These are phyloP conservation scores for Backusella circina DNA, from an alignment of 192 early-diverging fungal species.

Conservation along the genomic window DNA sequence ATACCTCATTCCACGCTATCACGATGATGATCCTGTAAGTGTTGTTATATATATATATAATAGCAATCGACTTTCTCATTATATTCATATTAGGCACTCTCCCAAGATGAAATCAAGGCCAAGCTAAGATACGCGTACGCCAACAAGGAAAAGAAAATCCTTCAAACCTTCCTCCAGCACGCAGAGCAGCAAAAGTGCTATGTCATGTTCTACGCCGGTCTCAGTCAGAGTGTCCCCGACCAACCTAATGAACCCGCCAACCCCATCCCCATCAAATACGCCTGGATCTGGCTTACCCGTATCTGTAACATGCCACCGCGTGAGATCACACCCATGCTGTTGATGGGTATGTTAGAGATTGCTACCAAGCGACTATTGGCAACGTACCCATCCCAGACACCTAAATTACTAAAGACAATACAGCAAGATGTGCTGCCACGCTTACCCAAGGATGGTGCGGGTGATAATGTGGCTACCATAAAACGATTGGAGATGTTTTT, in stretches of 20 bases:
- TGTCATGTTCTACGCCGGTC: conserved; percentile 65
- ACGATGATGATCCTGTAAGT: conserved; percentile 45
- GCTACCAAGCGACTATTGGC: conserved; percentile 27
- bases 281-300: conserved; percentile 71
- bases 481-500: conserved; percentile 42
- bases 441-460: background rate
- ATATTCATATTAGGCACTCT: conserved; percentile 35
- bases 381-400: conserved; percentile 41
- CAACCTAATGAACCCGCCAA: conserved; percentile 34
- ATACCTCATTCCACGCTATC: conserved; percentile 66
- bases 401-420: conserved; percentile 43
- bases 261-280: conserved; percentile 50
- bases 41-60: conserved; percentile 5
- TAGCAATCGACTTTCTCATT: too few relatives aligned
- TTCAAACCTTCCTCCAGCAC: conserved; percentile 61
- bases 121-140: conserved; percentile 36
- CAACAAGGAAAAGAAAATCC: conserved; percentile 30
- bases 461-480: conserved; percentile 28
- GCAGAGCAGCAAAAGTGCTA: conserved; percentile 62
- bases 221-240: conserved; percentile 51
- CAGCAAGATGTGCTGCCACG: background rate
- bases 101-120: conserved; percentile 24
- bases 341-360: conserved; percentile 59
- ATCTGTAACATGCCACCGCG: conserved; percentile 65
- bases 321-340: conserved; percentile 59